Conservation (phyloP, 116 monocot species). For the Iris pallida region DNA sequence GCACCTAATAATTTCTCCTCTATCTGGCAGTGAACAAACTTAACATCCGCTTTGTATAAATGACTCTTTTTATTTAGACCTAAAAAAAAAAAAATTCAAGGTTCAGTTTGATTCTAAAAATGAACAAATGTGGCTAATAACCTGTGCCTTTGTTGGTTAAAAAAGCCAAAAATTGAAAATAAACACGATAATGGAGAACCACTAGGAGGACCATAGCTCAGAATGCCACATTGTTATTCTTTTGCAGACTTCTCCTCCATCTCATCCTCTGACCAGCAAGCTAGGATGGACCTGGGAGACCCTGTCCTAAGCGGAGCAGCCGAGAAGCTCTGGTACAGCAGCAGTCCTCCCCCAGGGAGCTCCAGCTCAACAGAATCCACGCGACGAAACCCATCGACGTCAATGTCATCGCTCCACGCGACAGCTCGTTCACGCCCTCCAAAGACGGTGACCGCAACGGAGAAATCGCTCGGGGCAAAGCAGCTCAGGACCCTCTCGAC, state of each 20-base stretch:
- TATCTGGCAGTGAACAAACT: no score
- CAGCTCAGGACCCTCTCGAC: slow-evolving; percentile 52
- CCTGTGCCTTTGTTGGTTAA: no score
- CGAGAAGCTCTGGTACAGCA: slow-evolving; percentile 58
- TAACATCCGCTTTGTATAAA: no score
- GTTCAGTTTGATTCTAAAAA: no score
- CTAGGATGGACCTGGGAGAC: slow-evolving; percentile 35
- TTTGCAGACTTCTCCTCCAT: slow-evolving; percentile 12
- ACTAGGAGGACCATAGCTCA: no score
- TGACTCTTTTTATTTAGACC: no score
- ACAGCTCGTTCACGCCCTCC: slow-evolving; percentile 25
- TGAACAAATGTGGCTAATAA: no score
- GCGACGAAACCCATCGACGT: slow-evolving; percentile 29
- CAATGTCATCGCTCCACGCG: slow-evolving; percentile 30
- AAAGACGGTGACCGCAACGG: slow-evolving; percentile 59
- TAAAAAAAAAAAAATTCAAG: no score
- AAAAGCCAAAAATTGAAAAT: no score
- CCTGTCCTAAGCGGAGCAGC: neutral
- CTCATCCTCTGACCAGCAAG: slow-evolving; percentile 34
- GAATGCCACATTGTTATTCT: no score
- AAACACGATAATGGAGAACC: no score
- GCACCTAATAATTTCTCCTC: no score
- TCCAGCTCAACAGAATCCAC: slow-evolving; percentile 29
- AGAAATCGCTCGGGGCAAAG: slow-evolving; percentile 55
- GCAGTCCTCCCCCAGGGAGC: slow-evolving; percentile 39